These are phyloP conservation scores for Xylariaceae sp. DNA, from an alignment of 2,329 filamentous ascomycete genomes.

Conservation along the genomic window DNA sequence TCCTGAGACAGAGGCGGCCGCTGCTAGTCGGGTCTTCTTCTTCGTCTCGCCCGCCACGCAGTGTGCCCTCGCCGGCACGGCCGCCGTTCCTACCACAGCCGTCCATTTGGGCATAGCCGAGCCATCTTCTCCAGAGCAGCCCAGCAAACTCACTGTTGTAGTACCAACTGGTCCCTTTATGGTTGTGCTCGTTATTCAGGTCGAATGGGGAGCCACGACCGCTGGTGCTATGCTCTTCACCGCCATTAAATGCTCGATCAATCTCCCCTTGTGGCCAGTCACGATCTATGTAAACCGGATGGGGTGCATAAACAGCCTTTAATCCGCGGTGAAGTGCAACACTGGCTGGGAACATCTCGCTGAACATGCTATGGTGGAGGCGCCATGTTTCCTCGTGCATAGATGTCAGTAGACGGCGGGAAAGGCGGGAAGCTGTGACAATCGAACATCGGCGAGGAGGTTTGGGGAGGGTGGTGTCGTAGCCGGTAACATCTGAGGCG, in stretches of 20 bases:
- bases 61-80: constrained; percentile 39
- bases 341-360: constrained; percentile 71
- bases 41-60: constrained; percentile 48
- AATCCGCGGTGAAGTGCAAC: constrained; percentile 68
- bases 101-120: constrained; percentile 53
- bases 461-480: constrained; percentile 45
- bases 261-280: constrained; percentile 65
- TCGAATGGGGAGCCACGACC: constrained; percentile 64
- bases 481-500: constrained; percentile 63
- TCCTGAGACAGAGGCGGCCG: constrained; percentile 72
- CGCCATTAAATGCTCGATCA: constrained; percentile 74
- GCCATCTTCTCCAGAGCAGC: constrained; percentile 74
- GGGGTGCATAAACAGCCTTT: constrained; percentile 75
- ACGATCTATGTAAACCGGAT: constrained; percentile 74
- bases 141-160: constrained; percentile 74
- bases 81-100: constrained; percentile 46
- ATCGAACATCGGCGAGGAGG: constrained; percentile 67
- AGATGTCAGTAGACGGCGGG: constrained; percentile 57
- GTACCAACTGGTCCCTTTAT: constrained; percentile 78
- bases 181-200: constrained; percentile 70
- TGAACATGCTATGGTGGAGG: constrained; percentile 66
- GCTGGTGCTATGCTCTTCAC: constrained; percentile 59
- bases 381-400: constrained; percentile 72
- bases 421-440: constrained; percentile 65
- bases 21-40: constrained; percentile 40